Percentiles rank a stretch among this genome's conserved stretches.
Evolutionary conservation across 352 stramenopile species (phyloP).

Genomic region (Globisporangium cystogenes): DNA sequence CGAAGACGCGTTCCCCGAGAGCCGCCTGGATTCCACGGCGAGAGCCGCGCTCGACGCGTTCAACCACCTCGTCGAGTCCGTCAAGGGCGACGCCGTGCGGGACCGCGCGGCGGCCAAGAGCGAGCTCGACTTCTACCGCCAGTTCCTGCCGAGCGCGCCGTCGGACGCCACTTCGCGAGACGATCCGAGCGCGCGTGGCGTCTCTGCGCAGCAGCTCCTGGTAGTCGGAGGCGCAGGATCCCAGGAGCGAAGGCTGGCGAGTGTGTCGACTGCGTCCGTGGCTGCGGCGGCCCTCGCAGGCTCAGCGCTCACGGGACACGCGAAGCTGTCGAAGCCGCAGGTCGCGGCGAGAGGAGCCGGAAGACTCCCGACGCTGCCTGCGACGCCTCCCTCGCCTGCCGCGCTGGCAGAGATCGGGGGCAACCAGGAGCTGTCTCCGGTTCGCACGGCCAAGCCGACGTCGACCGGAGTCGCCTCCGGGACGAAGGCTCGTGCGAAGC

Average conservation of each 20-base stretch:
- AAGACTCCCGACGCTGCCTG: conserved; percentile 6
- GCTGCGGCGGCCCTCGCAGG: neutral
- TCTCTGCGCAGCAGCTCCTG: no score
- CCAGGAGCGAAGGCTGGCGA: neutral
- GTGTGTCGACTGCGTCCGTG: neutral
- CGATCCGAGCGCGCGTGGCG: no score
- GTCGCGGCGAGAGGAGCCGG: neutral
- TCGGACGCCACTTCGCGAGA: neutral
- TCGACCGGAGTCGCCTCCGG: neutral
- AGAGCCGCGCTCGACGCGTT: conserved; percentile 53
- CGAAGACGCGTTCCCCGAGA: conserved; percentile 26
- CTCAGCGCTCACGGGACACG: neutral
- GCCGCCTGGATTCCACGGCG: conserved; percentile 17
- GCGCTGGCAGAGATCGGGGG: conserved; percentile 1
- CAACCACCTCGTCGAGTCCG: conserved; percentile 39
- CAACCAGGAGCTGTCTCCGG: conserved; percentile 27
- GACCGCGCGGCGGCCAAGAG: conserved; percentile 34
- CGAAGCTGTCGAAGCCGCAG: neutral
- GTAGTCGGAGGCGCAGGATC: neutral
- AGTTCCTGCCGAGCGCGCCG: conserved; percentile 28
- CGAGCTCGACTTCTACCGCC: conserved; percentile 52
- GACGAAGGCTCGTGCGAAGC: neutral
- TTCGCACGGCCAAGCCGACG: neutral
- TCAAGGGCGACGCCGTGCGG: conserved; percentile 26
- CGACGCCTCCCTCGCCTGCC: neutral